Conservation (phyloP, 1,139 yeast species). For the Chernovozyma aurita region DNA sequence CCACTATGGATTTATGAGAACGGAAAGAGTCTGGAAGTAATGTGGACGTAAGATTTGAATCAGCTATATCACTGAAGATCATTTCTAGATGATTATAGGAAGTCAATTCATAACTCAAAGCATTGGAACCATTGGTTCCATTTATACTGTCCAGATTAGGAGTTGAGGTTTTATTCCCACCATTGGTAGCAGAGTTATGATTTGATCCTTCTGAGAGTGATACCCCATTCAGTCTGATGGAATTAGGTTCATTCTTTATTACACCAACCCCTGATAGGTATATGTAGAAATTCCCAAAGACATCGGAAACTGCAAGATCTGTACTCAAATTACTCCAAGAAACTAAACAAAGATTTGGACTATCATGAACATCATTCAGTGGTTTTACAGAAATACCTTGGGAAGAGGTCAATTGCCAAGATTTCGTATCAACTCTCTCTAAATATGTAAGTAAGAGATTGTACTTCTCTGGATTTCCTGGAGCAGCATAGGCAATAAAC, state of each 20-base stretch:
- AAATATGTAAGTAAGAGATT: slow-evolving; percentile 53
- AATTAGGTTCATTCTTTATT: slow-evolving; percentile 3
- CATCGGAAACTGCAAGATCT: slow-evolving; percentile 49
- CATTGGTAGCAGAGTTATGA: not conserved
- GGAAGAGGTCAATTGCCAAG: slow-evolving; percentile 63
- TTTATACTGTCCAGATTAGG: not conserved
- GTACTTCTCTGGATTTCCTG: slow-evolving; percentile 18
- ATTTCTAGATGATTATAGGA: slow-evolving; percentile 45
- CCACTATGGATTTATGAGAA: slow-evolving; percentile 20
- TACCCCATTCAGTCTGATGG: slow-evolving; percentile 2
- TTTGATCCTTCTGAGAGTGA: not conserved
- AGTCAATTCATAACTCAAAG: slow-evolving; percentile 37
- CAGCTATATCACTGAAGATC: slow-evolving; percentile 36
- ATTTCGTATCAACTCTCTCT: slow-evolving; percentile 57
- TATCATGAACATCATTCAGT: slow-evolving; percentile 30
- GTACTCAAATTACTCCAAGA: slow-evolving; percentile 51
- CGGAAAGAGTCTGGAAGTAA: not conserved
- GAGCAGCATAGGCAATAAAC: slow-evolving; percentile 56
- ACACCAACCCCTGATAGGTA: slow-evolving; percentile 43
- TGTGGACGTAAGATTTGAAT: slow-evolving; percentile 1
- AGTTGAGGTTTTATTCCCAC: slow-evolving; percentile 1
- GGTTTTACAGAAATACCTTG: slow-evolving; percentile 36
- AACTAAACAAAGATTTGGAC: slow-evolving; percentile 18
- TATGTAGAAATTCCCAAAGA: slow-evolving; percentile 47
- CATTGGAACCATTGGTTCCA: not conserved